phyloP scores from a whole-genome alignment of 208 protist genomes.

The Giardia duodenalis region DNA sequence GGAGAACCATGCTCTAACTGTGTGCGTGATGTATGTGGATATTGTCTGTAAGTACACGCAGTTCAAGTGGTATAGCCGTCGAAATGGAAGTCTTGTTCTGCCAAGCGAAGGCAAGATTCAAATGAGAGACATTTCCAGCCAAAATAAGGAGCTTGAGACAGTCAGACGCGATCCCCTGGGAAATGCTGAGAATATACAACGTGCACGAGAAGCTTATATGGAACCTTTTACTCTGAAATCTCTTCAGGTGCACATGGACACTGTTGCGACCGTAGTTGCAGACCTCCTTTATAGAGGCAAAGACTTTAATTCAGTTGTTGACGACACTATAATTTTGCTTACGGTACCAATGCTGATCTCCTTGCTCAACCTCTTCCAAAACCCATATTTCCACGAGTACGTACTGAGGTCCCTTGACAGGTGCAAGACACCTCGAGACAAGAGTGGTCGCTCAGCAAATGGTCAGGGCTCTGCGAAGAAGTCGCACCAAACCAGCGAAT shows the following conservation, averaged over 20 bases:
- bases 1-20: background rate
- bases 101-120: no score
- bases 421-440: background rate
- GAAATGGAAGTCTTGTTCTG: no score
- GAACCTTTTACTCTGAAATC: background rate
- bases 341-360: background rate
- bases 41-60: background rate
- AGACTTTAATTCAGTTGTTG: background rate
- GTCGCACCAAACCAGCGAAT: no score
- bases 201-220: background rate
- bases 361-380: background rate
- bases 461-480: no score
- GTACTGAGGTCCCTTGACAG: background rate
- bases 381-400: background rate
- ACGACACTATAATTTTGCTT: background rate
- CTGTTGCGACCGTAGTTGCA: background rate
- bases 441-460: no score
- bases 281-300: background rate
- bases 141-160: no score
- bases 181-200: no score
- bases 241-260: background rate
- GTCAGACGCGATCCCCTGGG: no score
- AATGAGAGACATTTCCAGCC: no score
- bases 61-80: background rate
- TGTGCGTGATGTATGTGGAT: background rate